These are phyloP conservation scores for Solanum sejunctum DNA, from an alignment of 257 asterid species.

Conservation along the genomic window DNA sequence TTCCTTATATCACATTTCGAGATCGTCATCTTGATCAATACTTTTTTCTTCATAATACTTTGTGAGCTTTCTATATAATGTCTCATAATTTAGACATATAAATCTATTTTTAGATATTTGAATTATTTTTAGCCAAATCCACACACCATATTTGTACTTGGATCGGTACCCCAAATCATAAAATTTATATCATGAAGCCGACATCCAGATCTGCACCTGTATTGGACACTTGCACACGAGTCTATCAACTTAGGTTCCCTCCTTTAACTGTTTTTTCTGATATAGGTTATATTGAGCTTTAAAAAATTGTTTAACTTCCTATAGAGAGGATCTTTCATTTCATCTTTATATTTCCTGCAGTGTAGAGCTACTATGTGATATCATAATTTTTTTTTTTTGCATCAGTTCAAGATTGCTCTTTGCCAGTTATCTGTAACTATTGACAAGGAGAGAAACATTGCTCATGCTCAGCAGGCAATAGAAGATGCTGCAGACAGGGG, in stretches of 20 bases:
- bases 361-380: not conserved
- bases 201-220: not conserved
- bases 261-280: not conserved
- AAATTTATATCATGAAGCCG: not conserved
- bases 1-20: too few species aligned
- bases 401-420: conserved; percentile 80
- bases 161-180: not conserved
- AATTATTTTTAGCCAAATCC: not conserved
- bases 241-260: not conserved
- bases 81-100: not conserved
- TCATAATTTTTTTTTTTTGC: conserved; percentile 1
- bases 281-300: not conserved
- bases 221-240: not conserved
- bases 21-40: too few species aligned
- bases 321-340: not conserved
- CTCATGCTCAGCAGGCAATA: conserved; percentile 51
- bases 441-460: conserved; percentile 58
- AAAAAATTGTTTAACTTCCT: not conserved
- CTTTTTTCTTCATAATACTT: too few species aligned
- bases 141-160: not conserved
- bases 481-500: conserved; percentile 58
- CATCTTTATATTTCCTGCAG: not conserved
- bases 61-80: too few species aligned
- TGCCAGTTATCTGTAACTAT: conserved; percentile 64
- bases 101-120: not conserved